Conservation (phyloP, 2,329 filamentous ascomycete species). For the Clonostachys rhizophaga region DNA sequence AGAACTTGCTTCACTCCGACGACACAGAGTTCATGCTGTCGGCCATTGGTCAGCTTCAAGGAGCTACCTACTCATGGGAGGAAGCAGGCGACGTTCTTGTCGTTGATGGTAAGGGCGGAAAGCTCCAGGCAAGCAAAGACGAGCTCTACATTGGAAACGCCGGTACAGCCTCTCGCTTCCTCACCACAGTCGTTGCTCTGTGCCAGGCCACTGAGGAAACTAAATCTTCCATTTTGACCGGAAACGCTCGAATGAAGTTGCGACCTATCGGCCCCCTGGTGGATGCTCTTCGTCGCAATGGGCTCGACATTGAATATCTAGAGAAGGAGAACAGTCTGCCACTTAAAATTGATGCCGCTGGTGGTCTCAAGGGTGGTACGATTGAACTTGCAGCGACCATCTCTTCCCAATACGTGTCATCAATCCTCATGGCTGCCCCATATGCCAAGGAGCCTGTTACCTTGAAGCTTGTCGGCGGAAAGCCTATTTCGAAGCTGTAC, state of each 20-base stretch:
- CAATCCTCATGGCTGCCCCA: conserved; percentile 91
- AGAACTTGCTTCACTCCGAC: conserved; percentile 90
- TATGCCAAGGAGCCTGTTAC: conserved; percentile 95
- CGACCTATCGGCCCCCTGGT: conserved; percentile 91
- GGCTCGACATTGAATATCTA: conserved; percentile 81
- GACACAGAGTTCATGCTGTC: conserved; percentile 97
- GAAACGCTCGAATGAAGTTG: conserved; percentile 94
- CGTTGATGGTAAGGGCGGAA: conserved; percentile 86
- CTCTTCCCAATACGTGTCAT: conserved; percentile 98
- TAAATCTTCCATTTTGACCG: conserved; percentile 73
- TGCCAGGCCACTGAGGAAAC: conserved; percentile 62
- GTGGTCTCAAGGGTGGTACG: conserved; percentile 77
- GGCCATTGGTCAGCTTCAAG: conserved; percentile 78
- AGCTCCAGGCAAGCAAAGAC: conserved; percentile 68
- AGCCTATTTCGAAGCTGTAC: conserved; percentile 93
- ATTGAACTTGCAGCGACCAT: conserved; percentile 93
- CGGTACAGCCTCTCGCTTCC: conserved; percentile 89
- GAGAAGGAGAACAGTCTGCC: conserved; percentile 82
- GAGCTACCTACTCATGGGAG: conserved; percentile 89
- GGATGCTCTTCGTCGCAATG: conserved; percentile 82
- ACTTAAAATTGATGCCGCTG: conserved; percentile 74
- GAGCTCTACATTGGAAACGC: conserved; percentile 93
- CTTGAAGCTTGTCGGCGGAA: conserved; percentile 85
- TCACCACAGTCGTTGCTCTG: conserved; percentile 86
- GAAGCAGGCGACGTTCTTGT: conserved; percentile 88